Evolutionary conservation across 1,284 basidiomycete genomes (phyloP).

Genomic region (Ganoderma sinense): DNA sequence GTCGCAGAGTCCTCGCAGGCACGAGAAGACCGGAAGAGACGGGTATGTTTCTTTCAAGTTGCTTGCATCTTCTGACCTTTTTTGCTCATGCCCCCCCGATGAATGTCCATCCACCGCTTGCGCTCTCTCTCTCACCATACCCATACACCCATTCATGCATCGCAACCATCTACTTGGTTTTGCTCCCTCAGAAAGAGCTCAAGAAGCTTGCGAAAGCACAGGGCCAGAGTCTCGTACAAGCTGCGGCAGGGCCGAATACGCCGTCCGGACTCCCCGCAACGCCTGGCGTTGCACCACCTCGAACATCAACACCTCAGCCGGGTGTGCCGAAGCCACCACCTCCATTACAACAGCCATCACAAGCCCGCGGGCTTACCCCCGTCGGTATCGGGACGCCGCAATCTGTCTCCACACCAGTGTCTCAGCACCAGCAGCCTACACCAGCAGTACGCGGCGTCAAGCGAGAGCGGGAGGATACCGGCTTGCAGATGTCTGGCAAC

Average conservation of each 20-base stretch:
- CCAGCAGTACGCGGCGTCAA: constrained; percentile 55
- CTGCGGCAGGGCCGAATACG: constrained; percentile 35
- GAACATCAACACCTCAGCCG: constrained; percentile 40
- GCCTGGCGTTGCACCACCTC: constrained; percentile 31
- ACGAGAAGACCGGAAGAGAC: constrained; percentile 78
- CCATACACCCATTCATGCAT: neutral
- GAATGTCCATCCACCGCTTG: constrained; percentile 22
- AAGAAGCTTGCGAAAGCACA: constrained; percentile 74
- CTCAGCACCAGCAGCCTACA: constrained; percentile 32
- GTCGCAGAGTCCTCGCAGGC: constrained; percentile 77
- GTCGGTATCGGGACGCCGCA: constrained; percentile 44
- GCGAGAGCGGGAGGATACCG: constrained; percentile 43
- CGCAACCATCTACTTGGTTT: neutral
- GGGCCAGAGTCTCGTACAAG: constrained; percentile 45
- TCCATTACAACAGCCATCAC: constrained; percentile 31
- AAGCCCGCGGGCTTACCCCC: constrained; percentile 44
- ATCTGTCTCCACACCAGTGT: constrained; percentile 45
- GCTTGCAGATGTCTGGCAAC: constrained; percentile 32
- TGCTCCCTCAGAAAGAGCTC: constrained; percentile 66
- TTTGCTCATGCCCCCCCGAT: neutral
- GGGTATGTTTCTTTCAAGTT: constrained; percentile 55
- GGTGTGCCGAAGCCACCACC: constrained; percentile 22
- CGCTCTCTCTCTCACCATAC: constrained; percentile 12
- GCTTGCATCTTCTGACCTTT: neutral
- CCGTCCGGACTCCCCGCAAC: constrained; percentile 40